These are phyloP conservation scores for Phytophthora pistaciae DNA, from an alignment of 352 stramenopile species.

Conservation along the genomic window DNA sequence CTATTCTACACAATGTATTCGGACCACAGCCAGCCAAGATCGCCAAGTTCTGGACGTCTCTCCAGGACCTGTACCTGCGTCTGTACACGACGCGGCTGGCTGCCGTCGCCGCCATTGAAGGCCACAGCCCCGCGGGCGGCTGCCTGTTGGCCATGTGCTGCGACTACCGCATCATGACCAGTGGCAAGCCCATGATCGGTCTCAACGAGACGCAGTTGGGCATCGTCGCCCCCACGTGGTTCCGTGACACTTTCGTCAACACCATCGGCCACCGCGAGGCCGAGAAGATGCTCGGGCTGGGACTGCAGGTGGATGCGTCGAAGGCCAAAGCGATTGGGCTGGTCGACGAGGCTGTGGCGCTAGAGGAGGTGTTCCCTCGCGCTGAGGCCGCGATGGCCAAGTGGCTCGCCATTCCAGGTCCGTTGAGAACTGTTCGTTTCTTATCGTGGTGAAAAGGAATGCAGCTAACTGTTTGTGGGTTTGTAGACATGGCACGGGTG, in stretches of 20 bases:
- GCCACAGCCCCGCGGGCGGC: constrained; percentile 93
- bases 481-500: constrained; percentile 67
- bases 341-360: constrained; percentile 76
- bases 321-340: constrained; percentile 82
- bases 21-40: constrained; percentile 60
- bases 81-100: constrained; percentile 93
- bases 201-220: constrained; percentile 96
- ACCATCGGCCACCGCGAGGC: constrained; percentile 85
- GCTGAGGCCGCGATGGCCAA: constrained; percentile 70
- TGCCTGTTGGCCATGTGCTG: constrained; percentile 95
- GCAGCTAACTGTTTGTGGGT: constrained; percentile 3
- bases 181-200: constrained; percentile 89
- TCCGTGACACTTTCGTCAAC: constrained; percentile 86
- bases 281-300: constrained; percentile 88
- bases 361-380: constrained; percentile 82
- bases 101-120: constrained; percentile 91
- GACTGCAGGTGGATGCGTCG: constrained; percentile 78
- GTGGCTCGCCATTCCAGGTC: constrained; percentile 87
- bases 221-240: constrained; percentile 89
- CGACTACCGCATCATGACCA: constrained; percentile 96
- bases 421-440: neutral
- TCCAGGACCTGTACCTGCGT: constrained; percentile 94
- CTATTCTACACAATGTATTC: neutral
- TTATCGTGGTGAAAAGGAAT: neutral
- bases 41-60: constrained; percentile 90